Conservation (phyloP, 106 monocot genomes). For the Xerophyta viscosa region DNA sequence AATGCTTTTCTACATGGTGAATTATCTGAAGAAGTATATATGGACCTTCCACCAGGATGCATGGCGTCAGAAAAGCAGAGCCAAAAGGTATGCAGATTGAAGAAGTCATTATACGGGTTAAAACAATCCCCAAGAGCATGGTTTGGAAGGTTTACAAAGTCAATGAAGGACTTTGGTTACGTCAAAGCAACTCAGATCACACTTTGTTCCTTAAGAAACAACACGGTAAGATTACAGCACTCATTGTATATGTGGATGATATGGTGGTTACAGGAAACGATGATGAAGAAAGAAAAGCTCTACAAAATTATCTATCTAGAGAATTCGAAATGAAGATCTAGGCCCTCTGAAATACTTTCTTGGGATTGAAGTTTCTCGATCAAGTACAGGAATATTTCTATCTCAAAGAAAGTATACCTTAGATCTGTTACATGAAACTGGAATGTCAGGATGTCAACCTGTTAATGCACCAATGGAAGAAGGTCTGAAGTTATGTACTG, state of each 20-base stretch:
- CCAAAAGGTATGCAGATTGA: constrained; percentile 6
- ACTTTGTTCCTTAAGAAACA: constrained; percentile 8
- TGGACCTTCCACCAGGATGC: constrained; percentile 12
- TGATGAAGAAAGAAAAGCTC: background rate
- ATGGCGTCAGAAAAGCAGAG: background rate
- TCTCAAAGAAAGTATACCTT: constrained; percentile 6
- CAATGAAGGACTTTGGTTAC: background rate
- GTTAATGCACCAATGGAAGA: background rate
- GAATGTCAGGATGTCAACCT: background rate
- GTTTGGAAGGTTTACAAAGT: constrained; percentile 10
- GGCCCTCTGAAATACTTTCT: background rate
- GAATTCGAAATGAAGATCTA: constrained; percentile 2
- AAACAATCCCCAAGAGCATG: constrained; percentile 16
- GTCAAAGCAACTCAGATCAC: constrained; percentile 7
- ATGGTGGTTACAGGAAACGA: constrained; percentile 8
- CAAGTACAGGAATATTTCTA: background rate
- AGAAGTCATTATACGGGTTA: constrained; percentile 22
- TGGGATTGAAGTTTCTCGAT: constrained; percentile 4
- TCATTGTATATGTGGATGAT: constrained; percentile 20
- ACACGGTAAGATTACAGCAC: background rate
- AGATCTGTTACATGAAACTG: background rate
- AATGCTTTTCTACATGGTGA: constrained; percentile 7
- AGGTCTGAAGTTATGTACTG: background rate
- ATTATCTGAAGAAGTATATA: constrained; percentile 14
- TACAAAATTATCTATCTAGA: background rate